phyloP scores from a whole-genome alignment of 2,329 filamentous ascomycete species.

The Lomentospora prolificans region DNA sequence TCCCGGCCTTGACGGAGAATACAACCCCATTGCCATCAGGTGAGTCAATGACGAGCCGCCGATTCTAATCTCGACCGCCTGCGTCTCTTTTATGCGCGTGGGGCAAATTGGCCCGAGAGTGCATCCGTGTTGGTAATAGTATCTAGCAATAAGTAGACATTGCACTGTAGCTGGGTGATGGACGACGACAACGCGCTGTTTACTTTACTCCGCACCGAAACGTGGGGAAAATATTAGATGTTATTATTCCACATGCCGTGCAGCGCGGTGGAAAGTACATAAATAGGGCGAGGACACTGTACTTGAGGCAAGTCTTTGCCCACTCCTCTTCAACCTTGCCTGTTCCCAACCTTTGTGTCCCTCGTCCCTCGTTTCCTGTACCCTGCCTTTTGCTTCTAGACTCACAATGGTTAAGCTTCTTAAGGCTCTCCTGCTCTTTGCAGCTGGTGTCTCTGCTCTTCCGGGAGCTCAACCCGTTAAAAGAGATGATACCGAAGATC shows the following conservation, averaged over 20 bases:
- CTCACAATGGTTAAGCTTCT: neutral
- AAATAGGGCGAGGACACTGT: neutral
- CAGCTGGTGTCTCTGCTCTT: neutral
- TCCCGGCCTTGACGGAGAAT: no score
- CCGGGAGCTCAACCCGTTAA: neutral
- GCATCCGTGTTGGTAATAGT: neutral
- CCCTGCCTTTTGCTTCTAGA: neutral
- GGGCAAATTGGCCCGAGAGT: neutral
- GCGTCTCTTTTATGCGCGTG: neutral
- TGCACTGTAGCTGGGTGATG: neutral
- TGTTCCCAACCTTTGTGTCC: neutral
- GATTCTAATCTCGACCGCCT: neutral
- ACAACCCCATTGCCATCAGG: neutral
- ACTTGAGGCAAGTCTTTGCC: neutral
- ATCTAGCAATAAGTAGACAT: neutral
- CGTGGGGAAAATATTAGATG: neutral
- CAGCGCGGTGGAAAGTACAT: neutral
- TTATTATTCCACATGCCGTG: no score
- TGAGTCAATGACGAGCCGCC: neutral
- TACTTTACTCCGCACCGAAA: neutral
- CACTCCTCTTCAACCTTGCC: neutral
- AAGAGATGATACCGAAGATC: constrained; percentile 12
- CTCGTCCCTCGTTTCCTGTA: neutral
- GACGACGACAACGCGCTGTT: neutral
- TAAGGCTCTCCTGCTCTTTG: neutral